Conservation (phyloP, 2,329 filamentous ascomycete genomes). For the Zelopaecilomyces penicillatus region DNA sequence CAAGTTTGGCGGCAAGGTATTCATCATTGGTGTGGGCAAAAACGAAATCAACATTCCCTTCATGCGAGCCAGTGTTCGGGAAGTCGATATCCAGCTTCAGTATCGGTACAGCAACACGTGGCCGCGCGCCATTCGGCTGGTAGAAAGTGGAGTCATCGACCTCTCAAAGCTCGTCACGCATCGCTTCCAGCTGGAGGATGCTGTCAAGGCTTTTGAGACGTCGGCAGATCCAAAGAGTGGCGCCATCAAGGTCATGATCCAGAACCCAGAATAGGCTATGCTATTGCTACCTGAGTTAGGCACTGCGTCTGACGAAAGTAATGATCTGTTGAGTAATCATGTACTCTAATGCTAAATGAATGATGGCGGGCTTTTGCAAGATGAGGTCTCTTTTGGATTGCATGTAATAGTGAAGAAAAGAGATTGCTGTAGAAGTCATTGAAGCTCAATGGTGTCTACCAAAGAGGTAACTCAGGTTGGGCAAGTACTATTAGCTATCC, state of each 20-base stretch:
- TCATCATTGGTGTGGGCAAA: slow-evolving; percentile 91
- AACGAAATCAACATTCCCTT: slow-evolving; percentile 95
- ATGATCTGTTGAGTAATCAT: no score
- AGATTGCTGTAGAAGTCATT: no score
- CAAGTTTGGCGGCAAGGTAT: slow-evolving; percentile 95
- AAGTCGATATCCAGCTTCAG: slow-evolving; percentile 93
- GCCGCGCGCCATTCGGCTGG: slow-evolving; percentile 82
- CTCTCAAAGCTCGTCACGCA: slow-evolving; percentile 80
- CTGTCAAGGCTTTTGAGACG: slow-evolving; percentile 80
- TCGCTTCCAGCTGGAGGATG: slow-evolving; percentile 76
- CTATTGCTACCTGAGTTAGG: no score
- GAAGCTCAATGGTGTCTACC: no score
- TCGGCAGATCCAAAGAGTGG: slow-evolving; percentile 82
- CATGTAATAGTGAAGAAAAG: no score
- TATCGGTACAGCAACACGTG: slow-evolving; percentile 96
- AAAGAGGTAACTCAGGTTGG: no score
- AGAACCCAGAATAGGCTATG: slow-evolving; percentile 48
- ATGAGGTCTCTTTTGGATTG: no score
- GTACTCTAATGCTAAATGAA: no score
- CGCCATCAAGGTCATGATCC: slow-evolving; percentile 97
- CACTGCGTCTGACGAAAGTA: no score
- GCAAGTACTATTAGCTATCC: no score
- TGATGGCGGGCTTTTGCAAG: no score
- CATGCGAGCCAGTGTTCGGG: slow-evolving; percentile 82
- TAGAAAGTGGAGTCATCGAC: slow-evolving; percentile 77